phyloP scores from a whole-genome alignment of 164 flowering plant genomes.

The Akebia trifoliata region DNA sequence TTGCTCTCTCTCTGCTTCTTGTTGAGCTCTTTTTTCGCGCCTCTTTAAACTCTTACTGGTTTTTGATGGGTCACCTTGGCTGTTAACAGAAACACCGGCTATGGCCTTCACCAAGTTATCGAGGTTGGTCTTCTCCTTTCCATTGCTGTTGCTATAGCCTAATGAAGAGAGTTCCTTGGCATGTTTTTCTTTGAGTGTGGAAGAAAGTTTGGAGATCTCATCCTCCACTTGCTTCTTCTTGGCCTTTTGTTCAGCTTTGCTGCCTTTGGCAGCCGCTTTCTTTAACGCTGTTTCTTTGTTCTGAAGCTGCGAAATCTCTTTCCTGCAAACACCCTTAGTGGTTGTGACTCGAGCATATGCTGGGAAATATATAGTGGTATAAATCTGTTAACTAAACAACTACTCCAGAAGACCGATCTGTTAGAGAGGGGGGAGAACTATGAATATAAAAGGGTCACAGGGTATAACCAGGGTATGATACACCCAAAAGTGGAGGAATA shows the following conservation, averaged over 20 bases:
- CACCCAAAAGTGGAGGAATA: no score
- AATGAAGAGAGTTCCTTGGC: constrained; percentile 74
- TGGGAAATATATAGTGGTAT: not conserved
- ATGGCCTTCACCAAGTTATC: constrained; percentile 73
- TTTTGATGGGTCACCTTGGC: constrained; percentile 46
- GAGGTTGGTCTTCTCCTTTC: constrained; percentile 37
- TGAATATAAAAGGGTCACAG: no score
- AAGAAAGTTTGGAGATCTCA: constrained; percentile 62
- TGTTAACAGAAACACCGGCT: constrained; percentile 68
- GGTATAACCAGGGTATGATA: no score
- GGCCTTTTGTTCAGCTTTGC: constrained; percentile 96
- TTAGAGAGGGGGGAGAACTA: no score
- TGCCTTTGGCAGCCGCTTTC: constrained; percentile 90
- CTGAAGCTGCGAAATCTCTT: constrained; percentile 68
- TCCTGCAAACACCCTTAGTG: constrained; percentile 35
- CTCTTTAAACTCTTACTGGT: constrained; percentile 70
- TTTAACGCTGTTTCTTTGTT: constrained; percentile 69
- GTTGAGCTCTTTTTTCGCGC: constrained; percentile 80
- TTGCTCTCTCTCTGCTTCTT: constrained; percentile 86
- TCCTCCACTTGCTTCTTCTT: constrained; percentile 97
- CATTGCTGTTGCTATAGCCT: constrained; percentile 41
- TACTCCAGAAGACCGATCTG: not conserved
- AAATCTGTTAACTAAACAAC: not conserved
- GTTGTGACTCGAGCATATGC: not conserved
- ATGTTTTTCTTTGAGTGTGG: constrained; percentile 69